These are phyloP conservation scores for Knufia fluminis DNA, from an alignment of 2,329 filamentous ascomycete genomes.

Conservation along the genomic window DNA sequence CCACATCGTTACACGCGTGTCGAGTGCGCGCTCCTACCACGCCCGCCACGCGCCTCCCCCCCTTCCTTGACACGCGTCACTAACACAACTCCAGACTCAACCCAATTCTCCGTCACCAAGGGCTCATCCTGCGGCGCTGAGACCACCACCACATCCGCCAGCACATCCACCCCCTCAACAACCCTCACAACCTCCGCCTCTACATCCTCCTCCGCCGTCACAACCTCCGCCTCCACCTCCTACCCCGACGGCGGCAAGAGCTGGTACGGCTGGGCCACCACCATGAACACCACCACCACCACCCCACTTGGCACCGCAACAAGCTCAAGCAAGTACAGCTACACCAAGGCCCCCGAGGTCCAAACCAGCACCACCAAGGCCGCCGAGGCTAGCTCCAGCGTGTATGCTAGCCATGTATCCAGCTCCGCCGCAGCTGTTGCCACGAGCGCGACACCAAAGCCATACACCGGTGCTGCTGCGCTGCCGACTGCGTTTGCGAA, in stretches of 20 bases:
- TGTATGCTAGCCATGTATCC: too few relatives aligned
- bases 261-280: constrained; percentile 1
- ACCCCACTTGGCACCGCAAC: too few relatives aligned
- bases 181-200: not conserved
- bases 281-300: constrained; percentile 8
- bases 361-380: constrained; percentile 7
- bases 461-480: constrained; percentile 15
- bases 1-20: not conserved
- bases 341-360: not conserved
- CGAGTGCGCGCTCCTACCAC: not conserved
- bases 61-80: not conserved
- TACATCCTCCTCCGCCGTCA: constrained; percentile 3
- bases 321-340: too few relatives aligned
- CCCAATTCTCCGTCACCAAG: constrained; percentile 21
- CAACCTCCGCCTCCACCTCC: constrained; percentile 5
- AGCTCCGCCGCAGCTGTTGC: constrained; percentile 7
- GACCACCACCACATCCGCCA: constrained; percentile 5
- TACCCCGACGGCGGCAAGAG: too few relatives aligned
- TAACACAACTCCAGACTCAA: constrained; percentile 15
- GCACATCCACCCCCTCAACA: constrained; percentile 11
- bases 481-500: constrained; percentile 11
- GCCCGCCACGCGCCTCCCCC: not conserved
- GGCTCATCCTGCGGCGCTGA: constrained; percentile 11
- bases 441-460: constrained; percentile 5
- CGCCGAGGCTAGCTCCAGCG: constrained; percentile 3